phyloP scores from a whole-genome alignment of 768 basidiomycete genomes.

The Phanerochaete carnosa region DNA sequence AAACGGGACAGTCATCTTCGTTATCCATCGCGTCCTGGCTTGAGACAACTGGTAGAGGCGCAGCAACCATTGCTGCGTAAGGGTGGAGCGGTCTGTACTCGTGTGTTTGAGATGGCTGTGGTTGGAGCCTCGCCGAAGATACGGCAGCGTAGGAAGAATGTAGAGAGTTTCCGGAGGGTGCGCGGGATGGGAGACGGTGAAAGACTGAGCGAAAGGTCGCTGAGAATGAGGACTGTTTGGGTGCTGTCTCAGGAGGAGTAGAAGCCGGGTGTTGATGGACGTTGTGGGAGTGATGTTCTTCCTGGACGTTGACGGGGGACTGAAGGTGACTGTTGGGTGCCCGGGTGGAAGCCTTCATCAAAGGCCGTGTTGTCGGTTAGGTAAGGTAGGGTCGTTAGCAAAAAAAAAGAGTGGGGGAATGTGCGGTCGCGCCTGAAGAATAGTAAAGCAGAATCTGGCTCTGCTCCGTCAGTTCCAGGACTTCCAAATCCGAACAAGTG shows the following conservation, averaged over 20 bases:
- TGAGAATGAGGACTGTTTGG: slow-evolving; percentile 15
- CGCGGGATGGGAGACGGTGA: slow-evolving; percentile 38
- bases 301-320: slow-evolving; percentile 4
- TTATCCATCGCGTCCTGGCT: slow-evolving; percentile 55
- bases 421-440: slow-evolving; percentile 14
- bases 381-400: slow-evolving; percentile 3
- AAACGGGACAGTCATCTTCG: slow-evolving; percentile 93
- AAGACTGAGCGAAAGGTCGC: slow-evolving; percentile 53
- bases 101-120: slow-evolving; percentile 33
- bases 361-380: slow-evolving; percentile 4
- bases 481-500: slow-evolving; percentile 1
- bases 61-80: slow-evolving; percentile 57
- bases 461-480: slow-evolving; percentile 4
- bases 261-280: slow-evolving; percentile 17
- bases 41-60: slow-evolving; percentile 73
- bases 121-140: slow-evolving; percentile 10
- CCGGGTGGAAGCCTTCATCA: slow-evolving; percentile 11
- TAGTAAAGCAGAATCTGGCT: slow-evolving; percentile 8
- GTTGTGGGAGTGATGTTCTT: slow-evolving; percentile 22
- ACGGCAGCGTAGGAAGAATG: slow-evolving; percentile 42
- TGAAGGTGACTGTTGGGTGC: slow-evolving; percentile 13
- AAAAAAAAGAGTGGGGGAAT: slow-evolving; percentile 14
- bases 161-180: slow-evolving; percentile 48
- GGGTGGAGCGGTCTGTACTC: slow-evolving; percentile 40
- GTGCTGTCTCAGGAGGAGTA: slow-evolving; percentile 8